Evolutionary conservation across 306 rosid species (phyloP).

Genomic region (Clitoria ternatea): DNA sequence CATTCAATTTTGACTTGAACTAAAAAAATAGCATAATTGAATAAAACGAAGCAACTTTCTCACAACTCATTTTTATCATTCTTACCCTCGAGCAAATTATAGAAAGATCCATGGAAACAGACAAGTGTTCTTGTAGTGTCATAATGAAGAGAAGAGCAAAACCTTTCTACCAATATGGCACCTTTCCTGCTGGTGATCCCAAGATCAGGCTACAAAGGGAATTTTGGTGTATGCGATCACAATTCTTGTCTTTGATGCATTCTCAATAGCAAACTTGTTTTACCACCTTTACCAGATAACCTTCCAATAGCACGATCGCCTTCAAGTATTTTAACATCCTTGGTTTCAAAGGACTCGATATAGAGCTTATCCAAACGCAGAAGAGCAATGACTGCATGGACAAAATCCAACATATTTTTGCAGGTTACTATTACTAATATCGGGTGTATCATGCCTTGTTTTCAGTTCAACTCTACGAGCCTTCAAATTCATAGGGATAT

Average conservation of each 20-base stretch:
- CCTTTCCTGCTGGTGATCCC: slow-evolving; percentile 88
- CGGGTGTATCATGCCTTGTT: slow-evolving; percentile 77
- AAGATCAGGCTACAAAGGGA: slow-evolving; percentile 82
- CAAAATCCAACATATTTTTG: slow-evolving; percentile 92
- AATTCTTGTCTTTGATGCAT: slow-evolving; percentile 78
- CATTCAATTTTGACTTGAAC: background rate
- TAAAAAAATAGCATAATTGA: background rate
- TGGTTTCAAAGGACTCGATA: slow-evolving; percentile 85
- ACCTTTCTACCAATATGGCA: slow-evolving; percentile 82
- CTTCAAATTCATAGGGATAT: slow-evolving; percentile 78
- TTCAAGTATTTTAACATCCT: slow-evolving; percentile 78
- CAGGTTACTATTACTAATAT: slow-evolving; percentile 71
- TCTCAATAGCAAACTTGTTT: slow-evolving; percentile 83
- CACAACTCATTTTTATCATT: background rate
- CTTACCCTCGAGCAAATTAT: background rate
- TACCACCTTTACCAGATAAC: slow-evolving; percentile 84
- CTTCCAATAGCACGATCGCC: slow-evolving; percentile 89
- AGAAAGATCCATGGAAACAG: background rate
- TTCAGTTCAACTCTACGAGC: slow-evolving; percentile 80
- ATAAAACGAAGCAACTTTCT: background rate
- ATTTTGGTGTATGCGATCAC: slow-evolving; percentile 87
- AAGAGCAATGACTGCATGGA: slow-evolving; percentile 83
- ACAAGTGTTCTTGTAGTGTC: background rate
- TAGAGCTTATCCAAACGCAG: slow-evolving; percentile 84
- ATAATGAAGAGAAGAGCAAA: slow-evolving; percentile 36